A percentile compares a stretch with the other conserved stretches of the same genome.
Evolutionary conservation across 768 basidiomycete species (phyloP).

Genomic region (Roridomyces roridus): DNA sequence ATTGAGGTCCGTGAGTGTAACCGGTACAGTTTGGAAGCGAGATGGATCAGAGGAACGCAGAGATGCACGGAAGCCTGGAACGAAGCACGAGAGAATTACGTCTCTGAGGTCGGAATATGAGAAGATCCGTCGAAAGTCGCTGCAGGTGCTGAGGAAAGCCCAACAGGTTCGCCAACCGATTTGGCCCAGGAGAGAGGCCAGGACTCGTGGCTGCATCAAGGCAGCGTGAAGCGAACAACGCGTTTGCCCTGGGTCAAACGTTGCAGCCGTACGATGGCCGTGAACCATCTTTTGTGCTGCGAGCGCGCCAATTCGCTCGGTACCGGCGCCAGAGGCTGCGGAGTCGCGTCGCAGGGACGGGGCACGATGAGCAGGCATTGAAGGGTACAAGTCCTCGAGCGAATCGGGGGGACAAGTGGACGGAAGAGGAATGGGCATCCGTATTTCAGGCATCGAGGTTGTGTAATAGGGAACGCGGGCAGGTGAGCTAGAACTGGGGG

Average conservation of each 20-base stretch:
- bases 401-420: neutral
- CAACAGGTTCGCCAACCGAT: constrained; percentile 47
- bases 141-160: constrained; percentile 47
- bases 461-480: neutral
- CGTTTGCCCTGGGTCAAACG: constrained; percentile 2
- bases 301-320: no score
- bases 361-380: constrained; percentile 16
- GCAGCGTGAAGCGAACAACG: constrained; percentile 10
- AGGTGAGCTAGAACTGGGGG: neutral
- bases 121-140: constrained; percentile 37
- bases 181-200: constrained; percentile 35
- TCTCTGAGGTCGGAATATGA: constrained; percentile 36
- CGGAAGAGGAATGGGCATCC: neutral
- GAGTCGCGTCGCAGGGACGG: constrained; percentile 7
- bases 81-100: constrained; percentile 52
- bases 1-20: constrained; percentile 66
- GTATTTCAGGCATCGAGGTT: no score
- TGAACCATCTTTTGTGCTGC: neutral
- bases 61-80: constrained; percentile 62
- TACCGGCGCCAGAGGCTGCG: neutral
- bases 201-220: constrained; percentile 27
- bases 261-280: neutral
- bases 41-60: constrained; percentile 46
- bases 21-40: constrained; percentile 50
- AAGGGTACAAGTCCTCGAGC: neutral